phyloP scores from a whole-genome alignment of 139 green algal genomes.

The Desmodesmus armatus region DNA sequence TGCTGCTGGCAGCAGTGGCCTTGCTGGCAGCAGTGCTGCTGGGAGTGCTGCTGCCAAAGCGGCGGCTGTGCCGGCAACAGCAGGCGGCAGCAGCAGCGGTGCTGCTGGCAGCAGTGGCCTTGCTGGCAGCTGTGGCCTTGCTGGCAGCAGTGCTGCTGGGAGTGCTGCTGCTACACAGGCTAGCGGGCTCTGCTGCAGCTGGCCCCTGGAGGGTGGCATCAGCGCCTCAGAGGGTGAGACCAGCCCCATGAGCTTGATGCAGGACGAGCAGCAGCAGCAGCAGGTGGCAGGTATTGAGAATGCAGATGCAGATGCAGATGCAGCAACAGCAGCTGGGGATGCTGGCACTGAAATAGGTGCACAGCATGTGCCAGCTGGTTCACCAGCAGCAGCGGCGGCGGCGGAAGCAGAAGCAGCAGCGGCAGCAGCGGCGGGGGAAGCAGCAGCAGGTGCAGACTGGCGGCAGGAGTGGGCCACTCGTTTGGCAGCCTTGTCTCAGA shows the following conservation, averaged over 20 bases:
- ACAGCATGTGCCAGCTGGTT: not conserved
- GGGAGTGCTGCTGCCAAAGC: not conserved
- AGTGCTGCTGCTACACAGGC: not conserved
- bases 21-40: not conserved
- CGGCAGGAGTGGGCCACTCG: too few species aligned
- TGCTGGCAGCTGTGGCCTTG: not conserved
- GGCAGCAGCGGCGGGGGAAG: too few species aligned
- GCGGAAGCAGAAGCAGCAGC: too few species aligned
- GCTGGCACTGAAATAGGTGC: not conserved
- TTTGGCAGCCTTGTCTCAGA: not conserved
- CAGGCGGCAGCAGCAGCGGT: not conserved
- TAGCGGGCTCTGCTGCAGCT: not conserved
- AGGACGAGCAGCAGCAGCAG: conserved; percentile 10
- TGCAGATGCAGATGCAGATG: not conserved
- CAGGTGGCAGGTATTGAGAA: not conserved
- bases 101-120: not conserved
- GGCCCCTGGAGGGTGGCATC: not conserved
- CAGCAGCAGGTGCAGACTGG: too few species aligned
- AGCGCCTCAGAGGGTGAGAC: too few species aligned
- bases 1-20: not conserved
- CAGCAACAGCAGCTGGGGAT: conserved; percentile 1
- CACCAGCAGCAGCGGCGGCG: too few species aligned
- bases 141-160: not conserved
- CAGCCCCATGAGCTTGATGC: too few species aligned
- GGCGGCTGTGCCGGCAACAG: not conserved